Evolutionary conservation across 192 early-diverging fungal species (phyloP).

Genomic region (Coemansia umbellata): DNA sequence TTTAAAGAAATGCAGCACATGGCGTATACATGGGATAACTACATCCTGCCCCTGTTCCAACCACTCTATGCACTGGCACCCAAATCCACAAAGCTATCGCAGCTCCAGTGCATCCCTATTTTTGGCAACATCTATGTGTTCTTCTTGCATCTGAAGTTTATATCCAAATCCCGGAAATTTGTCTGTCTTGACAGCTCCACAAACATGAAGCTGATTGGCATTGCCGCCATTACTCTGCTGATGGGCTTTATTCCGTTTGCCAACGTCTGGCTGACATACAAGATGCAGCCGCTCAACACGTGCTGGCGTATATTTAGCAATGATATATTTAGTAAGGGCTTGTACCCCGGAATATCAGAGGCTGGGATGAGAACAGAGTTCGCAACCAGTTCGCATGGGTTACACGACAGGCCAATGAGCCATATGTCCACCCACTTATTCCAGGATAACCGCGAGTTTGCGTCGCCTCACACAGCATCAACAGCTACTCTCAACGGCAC

Average conservation of each 20-base stretch:
- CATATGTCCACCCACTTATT: neutral
- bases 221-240: slow-evolving; percentile 10
- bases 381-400: neutral
- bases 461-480: neutral
- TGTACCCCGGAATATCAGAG: slow-evolving; percentile 29
- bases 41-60: slow-evolving; percentile 31
- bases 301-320: slow-evolving; percentile 42
- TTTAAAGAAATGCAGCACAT: slow-evolving; percentile 31
- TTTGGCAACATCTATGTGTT: slow-evolving; percentile 37
- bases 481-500: slow-evolving; percentile 13
- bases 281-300: slow-evolving; percentile 25
- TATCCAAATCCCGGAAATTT: slow-evolving; percentile 17
- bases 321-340: slow-evolving; percentile 23
- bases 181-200: slow-evolving; percentile 19
- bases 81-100: slow-evolving; percentile 39
- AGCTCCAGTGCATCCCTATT: slow-evolving; percentile 42
- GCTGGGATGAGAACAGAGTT: slow-evolving; percentile 17
- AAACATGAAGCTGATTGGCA: slow-evolving; percentile 12
- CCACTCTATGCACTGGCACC: slow-evolving; percentile 17
- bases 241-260: slow-evolving; percentile 43
- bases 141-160: slow-evolving; percentile 20
- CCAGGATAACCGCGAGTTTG: neutral
- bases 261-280: slow-evolving; percentile 36
- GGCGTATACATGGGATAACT: slow-evolving; percentile 42
- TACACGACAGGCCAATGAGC: neutral